Evolutionary conservation across 2,329 filamentous ascomycete genomes (phyloP).

Genomic region (Colletotrichum shisoi): DNA sequence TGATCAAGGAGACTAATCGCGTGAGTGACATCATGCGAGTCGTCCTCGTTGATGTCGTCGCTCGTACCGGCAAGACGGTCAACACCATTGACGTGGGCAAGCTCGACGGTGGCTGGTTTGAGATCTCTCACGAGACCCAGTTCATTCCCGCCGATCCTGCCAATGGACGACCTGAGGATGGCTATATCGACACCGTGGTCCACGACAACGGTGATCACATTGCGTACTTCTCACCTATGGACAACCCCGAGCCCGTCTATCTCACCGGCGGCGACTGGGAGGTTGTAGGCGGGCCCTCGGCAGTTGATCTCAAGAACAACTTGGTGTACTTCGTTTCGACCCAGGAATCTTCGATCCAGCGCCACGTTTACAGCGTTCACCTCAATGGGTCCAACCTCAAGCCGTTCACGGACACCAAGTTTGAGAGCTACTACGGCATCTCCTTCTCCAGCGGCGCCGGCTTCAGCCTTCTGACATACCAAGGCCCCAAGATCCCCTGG

Average conservation of each 20-base stretch:
- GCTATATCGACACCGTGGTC: conserved; percentile 91
- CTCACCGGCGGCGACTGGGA: conserved; percentile 93
- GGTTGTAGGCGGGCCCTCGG: conserved; percentile 83
- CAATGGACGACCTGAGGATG: conserved; percentile 80
- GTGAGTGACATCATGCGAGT: conserved; percentile 92
- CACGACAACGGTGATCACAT: conserved; percentile 88
- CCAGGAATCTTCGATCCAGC: conserved; percentile 85
- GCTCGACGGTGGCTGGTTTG: conserved; percentile 97
- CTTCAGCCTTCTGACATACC: conserved; percentile 84
- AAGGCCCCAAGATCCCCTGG: conserved; percentile 85
- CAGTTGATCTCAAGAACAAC: conserved; percentile 83
- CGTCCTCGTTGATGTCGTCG: conserved; percentile 79
- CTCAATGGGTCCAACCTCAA: conserved; percentile 78
- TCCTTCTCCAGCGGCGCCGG: conserved; percentile 85
- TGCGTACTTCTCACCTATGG: conserved; percentile 89
- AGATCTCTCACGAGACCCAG: conserved; percentile 84
- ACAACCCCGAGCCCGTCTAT: conserved; percentile 81
- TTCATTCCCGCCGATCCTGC: conserved; percentile 84
- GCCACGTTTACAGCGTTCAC: conserved; percentile 89
- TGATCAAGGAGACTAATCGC: conserved; percentile 92
- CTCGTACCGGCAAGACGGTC: conserved; percentile 78
- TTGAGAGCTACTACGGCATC: conserved; percentile 79
- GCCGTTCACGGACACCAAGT: conserved; percentile 75
- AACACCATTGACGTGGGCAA: conserved; percentile 79
- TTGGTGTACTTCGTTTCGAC: conserved; percentile 91